phyloP scores from a whole-genome alignment of 768 basidiomycete genomes.

The Auricularia cornea region DNA sequence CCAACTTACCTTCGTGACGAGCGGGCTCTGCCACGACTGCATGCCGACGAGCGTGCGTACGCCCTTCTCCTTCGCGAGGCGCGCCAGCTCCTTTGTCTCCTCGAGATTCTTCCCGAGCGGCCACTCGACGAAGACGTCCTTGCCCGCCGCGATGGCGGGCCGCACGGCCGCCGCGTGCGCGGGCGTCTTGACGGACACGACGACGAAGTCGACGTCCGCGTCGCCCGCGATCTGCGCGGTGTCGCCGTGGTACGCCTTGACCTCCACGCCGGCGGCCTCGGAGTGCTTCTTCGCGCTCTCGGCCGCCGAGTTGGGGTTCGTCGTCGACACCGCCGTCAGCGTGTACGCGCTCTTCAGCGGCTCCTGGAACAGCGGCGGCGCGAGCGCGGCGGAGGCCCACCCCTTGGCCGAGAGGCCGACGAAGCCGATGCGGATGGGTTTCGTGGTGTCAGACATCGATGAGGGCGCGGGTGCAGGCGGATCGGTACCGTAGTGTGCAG shows the following conservation, averaged over 20 bases:
- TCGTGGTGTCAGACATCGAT: background rate
- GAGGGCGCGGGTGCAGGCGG: too few relatives aligned
- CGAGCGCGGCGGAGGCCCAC: background rate
- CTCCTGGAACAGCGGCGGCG: background rate
- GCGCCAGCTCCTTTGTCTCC: conserved; percentile 29
- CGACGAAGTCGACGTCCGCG: conserved; percentile 31
- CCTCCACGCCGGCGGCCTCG: conserved; percentile 14
- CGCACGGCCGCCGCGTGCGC: conserved; percentile 23
- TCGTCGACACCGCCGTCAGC: conserved; percentile 29
- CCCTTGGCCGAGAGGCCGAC: background rate
- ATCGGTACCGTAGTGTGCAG: too few relatives aligned
- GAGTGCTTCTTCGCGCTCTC: conserved; percentile 25
- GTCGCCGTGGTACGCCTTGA: conserved; percentile 29
- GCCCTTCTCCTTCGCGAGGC: conserved; percentile 22
- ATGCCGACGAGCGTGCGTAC: conserved; percentile 28
- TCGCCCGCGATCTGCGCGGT: conserved; percentile 24
- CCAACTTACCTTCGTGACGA: conserved; percentile 22
- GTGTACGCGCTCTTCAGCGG: conserved; percentile 11
- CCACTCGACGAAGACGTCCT: conserved; percentile 35
- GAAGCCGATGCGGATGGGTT: background rate
- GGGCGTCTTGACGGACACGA: conserved; percentile 25
- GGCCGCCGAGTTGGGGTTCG: conserved; percentile 22
- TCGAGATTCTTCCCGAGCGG: conserved; percentile 24
- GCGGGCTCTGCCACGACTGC: conserved; percentile 23
- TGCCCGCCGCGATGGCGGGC: conserved; percentile 29